Evolutionary conservation across 1,284 basidiomycete genomes (phyloP).

Genomic region (Microbotryum silenes-acaulis): DNA sequence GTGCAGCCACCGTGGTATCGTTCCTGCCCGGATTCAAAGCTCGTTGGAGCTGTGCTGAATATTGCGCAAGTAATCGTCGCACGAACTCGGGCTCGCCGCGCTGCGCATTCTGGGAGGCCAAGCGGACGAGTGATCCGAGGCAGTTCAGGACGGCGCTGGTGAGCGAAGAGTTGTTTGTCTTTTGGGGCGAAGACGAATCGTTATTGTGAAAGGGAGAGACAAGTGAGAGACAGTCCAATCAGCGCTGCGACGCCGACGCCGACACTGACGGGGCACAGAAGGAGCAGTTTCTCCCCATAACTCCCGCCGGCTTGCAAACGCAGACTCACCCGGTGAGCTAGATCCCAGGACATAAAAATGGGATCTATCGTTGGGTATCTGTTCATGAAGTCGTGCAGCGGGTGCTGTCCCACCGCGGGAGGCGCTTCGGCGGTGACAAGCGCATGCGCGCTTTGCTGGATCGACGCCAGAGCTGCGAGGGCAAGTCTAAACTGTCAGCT

Average conservation of each 20-base stretch:
- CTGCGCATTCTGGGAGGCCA: constrained; percentile 24
- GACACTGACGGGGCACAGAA: not conserved
- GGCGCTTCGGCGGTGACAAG: too few relatives aligned
- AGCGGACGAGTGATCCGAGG: constrained; percentile 26
- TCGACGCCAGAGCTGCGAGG: too few relatives aligned
- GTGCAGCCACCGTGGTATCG: constrained; percentile 28
- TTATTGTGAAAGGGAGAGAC: not conserved
- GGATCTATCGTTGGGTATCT: constrained; percentile 19
- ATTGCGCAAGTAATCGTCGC: constrained; percentile 20
- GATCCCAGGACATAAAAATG: constrained; percentile 27
- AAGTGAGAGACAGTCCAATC: too few relatives aligned
- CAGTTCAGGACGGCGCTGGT: constrained; percentile 24
- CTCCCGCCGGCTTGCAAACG: too few relatives aligned
- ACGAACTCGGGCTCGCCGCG: constrained; percentile 20
- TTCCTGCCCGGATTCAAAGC: constrained; percentile 29
- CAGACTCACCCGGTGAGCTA: constrained; percentile 25
- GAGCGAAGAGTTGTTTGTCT: constrained; percentile 29
- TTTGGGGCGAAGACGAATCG: not conserved
- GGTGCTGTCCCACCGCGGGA: not conserved
- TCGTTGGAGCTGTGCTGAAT: constrained; percentile 23
- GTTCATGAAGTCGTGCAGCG: constrained; percentile 26
- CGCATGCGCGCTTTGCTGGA: too few relatives aligned
- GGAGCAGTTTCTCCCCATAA: not conserved
- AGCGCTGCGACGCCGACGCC: not conserved
- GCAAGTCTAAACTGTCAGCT: too few relatives aligned